Base-by-base conservation (phyloP, 2,329 filamentous ascomycete species). In the Fusarium udum region DNA sequence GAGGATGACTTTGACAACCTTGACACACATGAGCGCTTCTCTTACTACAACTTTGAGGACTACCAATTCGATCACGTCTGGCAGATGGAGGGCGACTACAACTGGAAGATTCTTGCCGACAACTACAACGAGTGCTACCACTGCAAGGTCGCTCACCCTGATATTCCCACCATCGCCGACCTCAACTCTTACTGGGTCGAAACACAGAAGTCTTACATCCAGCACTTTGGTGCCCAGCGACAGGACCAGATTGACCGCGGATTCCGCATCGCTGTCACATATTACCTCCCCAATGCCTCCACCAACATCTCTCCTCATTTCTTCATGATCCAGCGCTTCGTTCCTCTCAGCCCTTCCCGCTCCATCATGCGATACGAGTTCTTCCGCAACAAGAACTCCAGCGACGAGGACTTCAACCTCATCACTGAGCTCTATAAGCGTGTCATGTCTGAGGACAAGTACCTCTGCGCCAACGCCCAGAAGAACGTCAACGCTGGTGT, bases 101-200 rank as follows among this genome's bases (percentile, higher is more conserved):
- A 90, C 81, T 90, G 88, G 88, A 90, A 90, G 81, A 86, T 87
- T 31, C 79, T 89, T 37, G 85, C 86, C 20, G 89, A 91, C 77
- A 91, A 91, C 82, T 92, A 90, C 83, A 92, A 92, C 78, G 89
- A 90, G 77, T 91, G 89, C 77, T 92, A 91, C 74, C 89, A 91
- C 82, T 91, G 88, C 82, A 85, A 86, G 57, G 87, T 86, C 2
- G 86, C 88, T 4, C 89, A 91, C 73, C 88, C 89, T 6, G 87
- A 89, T 64, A 87, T 90, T 37, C 84, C 87, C 9, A 82, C 83
- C 46, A 83, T 91, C n/a, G 85, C 88, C 49, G 87, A 91, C 67
- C 84, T 91, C 43, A 84, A 85, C 65, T 85, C 85, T 7, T 91
- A 90, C 80, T 80, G 82, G 45, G 87, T 88, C 56, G 82, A 87